A percentile compares a stretch with the other conserved stretches of the same genome.
phyloP scores from a whole-genome alignment of 2,329 filamentous ascomycete species.

The Pseudopithomyces maydicus region DNA sequence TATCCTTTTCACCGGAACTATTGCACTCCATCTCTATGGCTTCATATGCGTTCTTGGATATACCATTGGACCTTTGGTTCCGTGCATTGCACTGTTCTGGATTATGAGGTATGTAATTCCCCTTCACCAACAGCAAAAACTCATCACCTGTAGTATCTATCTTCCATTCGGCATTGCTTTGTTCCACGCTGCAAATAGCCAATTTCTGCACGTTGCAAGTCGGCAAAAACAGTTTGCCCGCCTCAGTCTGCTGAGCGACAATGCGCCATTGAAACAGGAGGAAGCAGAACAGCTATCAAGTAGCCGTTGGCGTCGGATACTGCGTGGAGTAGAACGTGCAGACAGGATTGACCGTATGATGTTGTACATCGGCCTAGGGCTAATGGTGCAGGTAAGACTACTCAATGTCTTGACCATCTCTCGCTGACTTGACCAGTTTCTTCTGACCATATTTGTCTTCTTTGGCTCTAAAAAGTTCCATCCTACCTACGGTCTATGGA shows the following conservation, averaged over 20 bases:
- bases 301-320: constrained; percentile 30
- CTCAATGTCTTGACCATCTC: not conserved
- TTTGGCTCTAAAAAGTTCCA: constrained; percentile 42
- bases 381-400: constrained; percentile 31
- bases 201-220: constrained; percentile 38
- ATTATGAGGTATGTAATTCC: constrained; percentile 28
- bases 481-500: constrained; percentile 34
- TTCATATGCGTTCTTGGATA: constrained; percentile 29
- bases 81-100: constrained; percentile 38
- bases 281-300: constrained; percentile 27
- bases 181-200: constrained; percentile 43
- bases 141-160: constrained; percentile 19
- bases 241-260: constrained; percentile 29
- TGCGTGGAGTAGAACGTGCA: constrained; percentile 27
- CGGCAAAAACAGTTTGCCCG: constrained; percentile 38
- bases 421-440: constrained; percentile 15
- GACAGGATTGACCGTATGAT: constrained; percentile 35
- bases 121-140: not conserved
- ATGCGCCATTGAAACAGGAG: constrained; percentile 27
- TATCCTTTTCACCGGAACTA: constrained; percentile 29
- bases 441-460: constrained; percentile 36
- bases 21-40: constrained; percentile 35
- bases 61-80: constrained; percentile 26
- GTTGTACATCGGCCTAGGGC: constrained; percentile 33
- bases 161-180: constrained; percentile 37